A percentile compares a stretch with the other conserved stretches of the same genome.
These are phyloP conservation scores for Agapanthus africanus DNA, from an alignment of 106 monocot genomes.

Conservation along the genomic window DNA sequence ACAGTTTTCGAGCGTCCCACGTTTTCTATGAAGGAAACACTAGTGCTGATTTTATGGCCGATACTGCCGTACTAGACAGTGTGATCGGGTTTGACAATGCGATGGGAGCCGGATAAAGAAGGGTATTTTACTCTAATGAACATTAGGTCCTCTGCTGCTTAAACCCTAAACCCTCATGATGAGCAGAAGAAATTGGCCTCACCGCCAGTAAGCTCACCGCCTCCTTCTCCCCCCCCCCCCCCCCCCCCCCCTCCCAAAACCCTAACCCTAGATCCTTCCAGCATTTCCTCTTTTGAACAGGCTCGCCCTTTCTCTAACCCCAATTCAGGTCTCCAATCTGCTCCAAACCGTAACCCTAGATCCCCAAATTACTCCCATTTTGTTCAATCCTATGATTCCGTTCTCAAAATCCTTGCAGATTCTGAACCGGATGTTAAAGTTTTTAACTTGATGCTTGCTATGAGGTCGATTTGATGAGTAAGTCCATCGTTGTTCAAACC, in stretches of 20 bases:
- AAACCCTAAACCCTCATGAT: slow-evolving; percentile 3
- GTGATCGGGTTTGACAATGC: no score
- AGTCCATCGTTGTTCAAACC: slow-evolving; percentile 3
- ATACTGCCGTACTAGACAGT: no score
- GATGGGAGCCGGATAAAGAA: no score
- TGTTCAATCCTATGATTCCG: slow-evolving; percentile 41
- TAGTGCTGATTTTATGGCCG: no score
- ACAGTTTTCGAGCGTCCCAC: no score
- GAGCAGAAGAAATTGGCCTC: background rate
- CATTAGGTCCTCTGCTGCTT: no score
- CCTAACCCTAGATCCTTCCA: background rate
- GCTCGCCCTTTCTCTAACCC: slow-evolving; percentile 39
- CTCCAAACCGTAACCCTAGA: slow-evolving; percentile 24
- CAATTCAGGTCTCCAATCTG: slow-evolving; percentile 38
- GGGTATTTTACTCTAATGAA: no score
- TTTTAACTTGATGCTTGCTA: slow-evolving; percentile 12
- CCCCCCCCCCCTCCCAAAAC: background rate
- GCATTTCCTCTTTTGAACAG: slow-evolving; percentile 9
- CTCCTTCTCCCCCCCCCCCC: no score
- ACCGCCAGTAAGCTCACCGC: no score
- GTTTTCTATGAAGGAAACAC: no score
- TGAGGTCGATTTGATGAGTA: slow-evolving; percentile 3
- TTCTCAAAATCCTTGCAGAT: slow-evolving; percentile 29
- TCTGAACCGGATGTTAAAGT: slow-evolving; percentile 43
- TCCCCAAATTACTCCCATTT: slow-evolving; percentile 40